Conservation (phyloP, 2,329 filamentous ascomycete genomes). For the Penicillium concentricum region DNA sequence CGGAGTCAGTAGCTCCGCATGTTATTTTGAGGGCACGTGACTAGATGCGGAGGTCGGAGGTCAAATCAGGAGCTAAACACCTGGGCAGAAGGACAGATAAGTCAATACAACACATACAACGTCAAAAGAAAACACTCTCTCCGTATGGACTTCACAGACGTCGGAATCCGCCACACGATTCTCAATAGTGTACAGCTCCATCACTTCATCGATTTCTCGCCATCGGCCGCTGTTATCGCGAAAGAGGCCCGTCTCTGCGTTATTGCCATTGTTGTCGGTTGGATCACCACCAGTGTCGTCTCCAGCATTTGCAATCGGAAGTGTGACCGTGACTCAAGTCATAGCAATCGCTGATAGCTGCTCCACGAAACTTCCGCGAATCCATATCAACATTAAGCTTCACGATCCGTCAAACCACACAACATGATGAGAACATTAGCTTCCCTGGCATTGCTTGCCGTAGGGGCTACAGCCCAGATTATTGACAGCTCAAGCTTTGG, state of each 20-base stretch:
- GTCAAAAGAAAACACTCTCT: slow-evolving; percentile 9
- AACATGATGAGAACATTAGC: slow-evolving; percentile 43
- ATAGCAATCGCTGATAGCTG: slow-evolving; percentile 10
- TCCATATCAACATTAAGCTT: neutral
- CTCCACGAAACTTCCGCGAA: neutral
- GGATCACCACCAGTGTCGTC: slow-evolving; percentile 41
- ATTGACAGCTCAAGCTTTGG: slow-evolving; percentile 78
- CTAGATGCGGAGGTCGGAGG: slow-evolving; percentile 26
- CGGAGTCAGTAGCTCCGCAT: slow-evolving; percentile 10
- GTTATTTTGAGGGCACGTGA: slow-evolving; percentile 14
- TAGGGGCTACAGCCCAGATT: slow-evolving; percentile 60
- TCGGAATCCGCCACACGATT: slow-evolving; percentile 47
- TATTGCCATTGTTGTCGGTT: slow-evolving; percentile 51
- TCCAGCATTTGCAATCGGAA: slow-evolving; percentile 28
- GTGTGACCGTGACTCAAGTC: slow-evolving; percentile 14
- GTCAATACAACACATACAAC: slow-evolving; percentile 10
- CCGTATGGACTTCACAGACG: slow-evolving; percentile 42
- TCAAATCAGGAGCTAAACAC: slow-evolving; percentile 21
- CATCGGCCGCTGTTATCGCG: slow-evolving; percentile 49
- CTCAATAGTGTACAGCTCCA: slow-evolving; percentile 47
- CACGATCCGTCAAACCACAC: slow-evolving; percentile 8
- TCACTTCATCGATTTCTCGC: slow-evolving; percentile 53
- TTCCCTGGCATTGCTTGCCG: slow-evolving; percentile 47
- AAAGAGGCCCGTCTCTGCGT: slow-evolving; percentile 53
- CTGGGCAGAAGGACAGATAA: slow-evolving; percentile 23